Evolutionary conservation across 1,284 basidiomycete genomes (phyloP), one percentile per base, ranked within the genome.

Genomic region (Stygiomarasmius scandens): DNA sequence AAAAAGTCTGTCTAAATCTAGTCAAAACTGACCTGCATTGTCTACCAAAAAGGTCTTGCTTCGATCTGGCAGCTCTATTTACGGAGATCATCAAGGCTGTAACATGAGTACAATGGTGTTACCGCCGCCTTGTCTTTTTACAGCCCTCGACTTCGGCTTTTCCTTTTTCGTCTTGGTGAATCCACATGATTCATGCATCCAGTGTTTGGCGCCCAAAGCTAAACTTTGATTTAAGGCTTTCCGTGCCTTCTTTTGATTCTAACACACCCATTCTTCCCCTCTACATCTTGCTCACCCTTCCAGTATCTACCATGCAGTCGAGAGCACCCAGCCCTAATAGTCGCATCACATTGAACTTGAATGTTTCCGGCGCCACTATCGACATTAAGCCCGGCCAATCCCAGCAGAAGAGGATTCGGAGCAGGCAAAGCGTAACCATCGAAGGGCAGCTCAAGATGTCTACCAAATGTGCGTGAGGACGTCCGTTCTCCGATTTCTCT

Each of bases 111-210:
- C 6, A 53, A 36, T 10, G 29, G 38, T n/a, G n/a, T n/a, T n/a
- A n/a, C n/a, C 6, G 43, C 34, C 11, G 38, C 50, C 19, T 36
- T 16, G 23, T 44, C 51, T 43, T 29, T 23, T 29, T 10, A 14
- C 46, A 47, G 22, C 29, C 29, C 14, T 47, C 22, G n/a, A 44
- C 51, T 25, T 53, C 51, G 20, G 27, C 38, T 44, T 53, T 43
- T 23, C 44, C 51, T 16, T 44, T 24, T 16, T 53, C 51, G 22
- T 53, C 29, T 12, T 32, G 29, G 29, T 12, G 29, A 32, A 32
- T 32, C 29, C 29, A 32, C 29, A 44, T n/a, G 51, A 53, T 3
- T 32, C 29, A 32, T 32, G 29, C 5, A 12, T 32, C 29, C 29
- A 32, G 5, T 32, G 29, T 32, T 12, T 12, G 29, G 29, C 29